Percentiles rank a stretch among this genome's conserved stretches.
Conservation (phyloP, 148 eudicot species). For the Nepenthes mirabilis region DNA sequence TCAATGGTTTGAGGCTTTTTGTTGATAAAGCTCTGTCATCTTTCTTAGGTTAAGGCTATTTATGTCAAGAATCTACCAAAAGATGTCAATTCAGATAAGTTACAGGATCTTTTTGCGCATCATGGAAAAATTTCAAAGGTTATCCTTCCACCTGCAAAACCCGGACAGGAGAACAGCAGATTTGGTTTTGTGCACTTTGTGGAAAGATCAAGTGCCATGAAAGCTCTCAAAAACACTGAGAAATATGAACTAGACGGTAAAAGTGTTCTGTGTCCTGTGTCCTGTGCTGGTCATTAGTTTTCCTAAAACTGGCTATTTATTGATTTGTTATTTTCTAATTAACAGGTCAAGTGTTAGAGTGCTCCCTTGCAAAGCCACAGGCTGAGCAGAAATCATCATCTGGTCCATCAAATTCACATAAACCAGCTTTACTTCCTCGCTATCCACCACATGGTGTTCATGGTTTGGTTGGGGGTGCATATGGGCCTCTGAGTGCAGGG, state of each 20-base stretch:
- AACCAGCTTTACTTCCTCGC: conserved; percentile 48
- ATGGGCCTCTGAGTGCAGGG: conserved; percentile 61
- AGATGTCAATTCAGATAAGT: conserved; percentile 54
- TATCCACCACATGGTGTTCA: conserved; percentile 66
- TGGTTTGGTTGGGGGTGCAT: conserved; percentile 63
- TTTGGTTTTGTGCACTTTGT: conserved; percentile 90
- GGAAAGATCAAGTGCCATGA: conserved; percentile 75
- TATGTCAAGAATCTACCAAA: conserved; percentile 88
- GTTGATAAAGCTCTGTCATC: background rate
- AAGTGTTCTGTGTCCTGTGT: background rate
- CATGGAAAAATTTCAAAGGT: conserved; percentile 84
- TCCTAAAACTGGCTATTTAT: background rate
- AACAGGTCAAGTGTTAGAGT: conserved; percentile 70
- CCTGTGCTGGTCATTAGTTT: background rate
- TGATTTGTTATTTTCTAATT: conserved; percentile 3
- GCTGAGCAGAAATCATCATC: conserved; percentile 62
- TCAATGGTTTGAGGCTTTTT: background rate
- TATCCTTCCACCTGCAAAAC: conserved; percentile 83
- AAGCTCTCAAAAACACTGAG: conserved; percentile 66
- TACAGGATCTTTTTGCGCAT: conserved; percentile 56
- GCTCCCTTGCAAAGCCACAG: conserved; percentile 95
- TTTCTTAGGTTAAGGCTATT: conserved; percentile 71
- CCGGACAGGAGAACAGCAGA: conserved; percentile 88
- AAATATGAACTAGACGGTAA: conserved; percentile 85
- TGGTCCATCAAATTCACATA: conserved; percentile 48